Base-by-base conservation (phyloP, 805 yeast genomes). In the Ogataea populi-albae region DNA sequence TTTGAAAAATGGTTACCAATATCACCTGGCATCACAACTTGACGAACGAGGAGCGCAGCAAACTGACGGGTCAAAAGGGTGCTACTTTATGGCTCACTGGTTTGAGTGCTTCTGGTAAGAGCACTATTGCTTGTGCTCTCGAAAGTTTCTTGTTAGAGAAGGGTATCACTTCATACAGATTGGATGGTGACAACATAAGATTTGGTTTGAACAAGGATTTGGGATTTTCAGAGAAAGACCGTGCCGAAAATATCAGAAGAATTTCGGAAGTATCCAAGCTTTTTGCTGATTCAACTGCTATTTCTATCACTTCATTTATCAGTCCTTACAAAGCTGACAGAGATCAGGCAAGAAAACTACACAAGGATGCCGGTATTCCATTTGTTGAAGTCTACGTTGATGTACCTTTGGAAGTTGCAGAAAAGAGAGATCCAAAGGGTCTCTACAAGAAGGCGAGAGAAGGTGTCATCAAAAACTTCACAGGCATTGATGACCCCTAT, bases 401-500 rank as follows among this genome's bases (percentile, higher is more conserved):
- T 61, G 97, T 88, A 29, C 97, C 98, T 23, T 71, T 91, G 34
- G 88, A 82, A 54, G 87, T 91, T 44, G 98, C 97, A 33, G 98
- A 91, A 70, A 75, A 86, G 63, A 86, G 98, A 68, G 98, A 91
- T 63, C 98, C 98, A 46, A 91, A 91, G 69, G 98, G 98, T 9
- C 69, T 91, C 49, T 91, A 91, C 71, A 88, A 88, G 66, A 91
- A 91, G 73, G 98, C 98, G 12, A 79, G 97, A 62, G 93, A 88
- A 55, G 98, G 98, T 23, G 68, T 83, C 43, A 89, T 89, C 61
- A 86, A 86, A 65, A 95, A 89, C 57, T 89, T 89, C 68, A 89
- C 98, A 11, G 98, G 98, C 38, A 83, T 89, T 39, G 80, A 88
- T 46, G 97, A 96, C 8, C 98, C 98, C 24, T 89, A 89, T 61